phyloP scores from a whole-genome alignment of 2,329 filamentous ascomycete genomes.

The Colletotrichum tropicale region DNA sequence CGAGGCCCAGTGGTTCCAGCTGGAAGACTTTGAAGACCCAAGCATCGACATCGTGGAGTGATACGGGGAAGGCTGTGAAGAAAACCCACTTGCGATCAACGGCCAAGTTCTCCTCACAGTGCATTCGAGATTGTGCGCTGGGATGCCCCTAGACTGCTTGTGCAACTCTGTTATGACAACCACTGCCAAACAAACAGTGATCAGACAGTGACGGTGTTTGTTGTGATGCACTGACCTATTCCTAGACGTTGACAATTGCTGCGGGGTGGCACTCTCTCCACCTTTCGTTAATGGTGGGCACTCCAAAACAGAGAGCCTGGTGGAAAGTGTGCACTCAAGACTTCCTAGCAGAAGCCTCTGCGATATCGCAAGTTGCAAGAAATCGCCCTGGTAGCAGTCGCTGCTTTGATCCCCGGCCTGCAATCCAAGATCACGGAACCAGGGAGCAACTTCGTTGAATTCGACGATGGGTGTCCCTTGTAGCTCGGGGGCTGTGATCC shows the following conservation, averaged over 20 bases:
- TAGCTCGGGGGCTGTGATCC: background rate
- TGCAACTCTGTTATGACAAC: constrained; percentile 1
- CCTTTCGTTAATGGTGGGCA: background rate
- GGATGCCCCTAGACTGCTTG: background rate
- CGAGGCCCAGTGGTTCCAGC: background rate
- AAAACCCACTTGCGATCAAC: background rate
- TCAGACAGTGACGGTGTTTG: background rate
- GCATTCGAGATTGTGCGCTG: background rate
- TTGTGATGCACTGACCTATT: constrained; percentile 10
- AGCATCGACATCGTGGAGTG: background rate
- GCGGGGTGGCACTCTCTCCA: background rate
- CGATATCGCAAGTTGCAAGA: background rate
- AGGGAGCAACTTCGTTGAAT: background rate
- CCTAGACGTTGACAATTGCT: background rate
- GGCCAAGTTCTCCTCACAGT: background rate
- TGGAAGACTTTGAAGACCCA: background rate
- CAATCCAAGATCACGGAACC: background rate
- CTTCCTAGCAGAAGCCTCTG: background rate
- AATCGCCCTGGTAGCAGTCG: background rate
- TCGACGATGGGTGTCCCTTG: background rate
- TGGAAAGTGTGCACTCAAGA: no score
- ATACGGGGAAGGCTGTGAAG: background rate
- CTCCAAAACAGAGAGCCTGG: background rate
- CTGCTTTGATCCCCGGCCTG: background rate
- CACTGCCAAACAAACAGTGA: background rate